These are phyloP conservation scores for Oryza rufipogon DNA, from an alignment of 176 grass and related monocot species.

Conservation along the genomic window DNA sequence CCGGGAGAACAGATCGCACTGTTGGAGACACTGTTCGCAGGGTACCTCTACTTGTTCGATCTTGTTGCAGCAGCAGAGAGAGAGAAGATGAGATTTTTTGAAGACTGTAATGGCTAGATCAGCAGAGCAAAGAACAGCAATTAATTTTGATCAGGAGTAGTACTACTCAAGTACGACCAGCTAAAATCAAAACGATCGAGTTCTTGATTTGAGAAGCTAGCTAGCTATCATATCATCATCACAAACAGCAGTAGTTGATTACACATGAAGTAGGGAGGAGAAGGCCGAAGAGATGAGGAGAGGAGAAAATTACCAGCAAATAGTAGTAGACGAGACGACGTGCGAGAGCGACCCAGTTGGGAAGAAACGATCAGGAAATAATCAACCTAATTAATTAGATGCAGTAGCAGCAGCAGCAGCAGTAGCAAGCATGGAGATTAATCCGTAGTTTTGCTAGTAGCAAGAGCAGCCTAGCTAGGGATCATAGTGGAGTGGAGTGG, in stretches of 20 bases:
- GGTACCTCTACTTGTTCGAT: background rate
- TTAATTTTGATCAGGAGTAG: background rate
- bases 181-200: background rate
- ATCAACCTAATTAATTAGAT: constrained; percentile 34
- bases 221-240: constrained; percentile 27
- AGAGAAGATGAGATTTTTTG: background rate
- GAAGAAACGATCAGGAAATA: constrained; percentile 36
- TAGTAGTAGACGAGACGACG: background rate
- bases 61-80: background rate
- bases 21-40: background rate
- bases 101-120: background rate
- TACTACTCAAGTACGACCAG: background rate
- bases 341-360: constrained; percentile 8
- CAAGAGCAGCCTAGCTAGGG: constrained; percentile 14
- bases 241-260: constrained; percentile 15
- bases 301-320: constrained; percentile 35
- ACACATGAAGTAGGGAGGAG: background rate
- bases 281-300: background rate
- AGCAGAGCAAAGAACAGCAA: background rate
- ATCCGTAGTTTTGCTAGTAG: constrained; percentile 26
- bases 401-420: constrained; percentile 13
- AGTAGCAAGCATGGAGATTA: constrained; percentile 27
- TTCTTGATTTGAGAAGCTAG: constrained; percentile 6
- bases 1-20: background rate
- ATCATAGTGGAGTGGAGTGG: background rate